Base-by-base conservation (phyloP, 2,329 filamentous ascomycete species). In the Botryotinia narcissicola region DNA sequence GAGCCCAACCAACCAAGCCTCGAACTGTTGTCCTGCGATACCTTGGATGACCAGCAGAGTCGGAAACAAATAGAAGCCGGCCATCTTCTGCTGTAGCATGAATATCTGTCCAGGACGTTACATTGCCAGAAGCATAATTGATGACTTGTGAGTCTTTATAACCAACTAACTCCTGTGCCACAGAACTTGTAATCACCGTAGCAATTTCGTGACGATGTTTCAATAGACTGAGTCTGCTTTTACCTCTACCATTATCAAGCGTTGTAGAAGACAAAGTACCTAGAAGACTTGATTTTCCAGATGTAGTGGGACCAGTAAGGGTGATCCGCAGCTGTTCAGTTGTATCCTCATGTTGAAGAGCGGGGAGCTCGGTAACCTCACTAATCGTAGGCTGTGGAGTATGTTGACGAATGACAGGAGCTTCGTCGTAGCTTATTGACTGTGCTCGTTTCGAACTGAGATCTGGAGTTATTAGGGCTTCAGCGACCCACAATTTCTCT, bases 31-130 rank as follows among this genome's bases (percentile, higher is more conserved):
- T 98, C 73, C 96, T 91, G 66, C 94, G 89, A 82, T 96, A 99
- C 62, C 94, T 90, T 54, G 95, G 92, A 76, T 97, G 93, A 0
- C 96, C 96, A 25, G 95, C 95, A 63, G 95, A 97, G 82, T 99
- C 96, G 0, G 94, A 93, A 10, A 98, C 85, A 77, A 98, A 95
- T 8, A 96, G 93, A 5, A 99, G 83, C 32, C 95, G 90, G 4
- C 91, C 93, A 74, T 87, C 83, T 74, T 91, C 89, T 0, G 93
- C 89, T 67, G 90, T 88, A 54, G 93, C 91, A 81, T 99, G 96
- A 70, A 98, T 96, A 80, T 98, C 95, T 71, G 93, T 91, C 96
- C 96, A 99, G 0, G 94, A 95, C 74, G 94, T 93, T 64, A 98
- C 91, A 80, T 97, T 94, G 22, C 91, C 91, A 74, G 92, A 91